Base-by-base conservation (phyloP, 345 rosid genomes). In the Camelina laxa region DNA sequence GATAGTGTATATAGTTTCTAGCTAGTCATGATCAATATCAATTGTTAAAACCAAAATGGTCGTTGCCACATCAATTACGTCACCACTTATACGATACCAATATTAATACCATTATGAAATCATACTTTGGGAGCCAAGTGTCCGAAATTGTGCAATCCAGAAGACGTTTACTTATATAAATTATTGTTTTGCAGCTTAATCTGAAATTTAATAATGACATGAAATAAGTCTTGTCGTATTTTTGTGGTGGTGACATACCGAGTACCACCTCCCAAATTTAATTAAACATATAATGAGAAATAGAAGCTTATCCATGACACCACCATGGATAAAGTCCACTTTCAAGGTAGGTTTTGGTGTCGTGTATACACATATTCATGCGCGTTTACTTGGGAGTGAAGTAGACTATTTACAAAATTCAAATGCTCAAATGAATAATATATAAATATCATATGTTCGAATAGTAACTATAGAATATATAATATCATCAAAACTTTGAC, bases 81-180 rank as follows among this genome's bases (percentile, higher is more conserved):
- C 57, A 45, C 48, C 36, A 14, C 57, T 31, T 30, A 19, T 70
- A 20, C 36, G 58, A 66, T 49, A 7, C 57, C 44, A 33, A 30
- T 65, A 19, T 65, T 17, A 33, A 33, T 33, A 33, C n/a, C 22
- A 47, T 6, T 47, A 47, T 70, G 48, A 21, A 3, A 36, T 49
- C 75, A 71, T 60, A 71, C 50, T n/a, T 27, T 31, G 2, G 65
- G 57, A 65, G 31, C 70, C 70, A 65, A 65, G 27, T 65, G 70
- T 65, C 70, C 14, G 3, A 6, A 65, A 4, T 3, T 31, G 2
- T 30, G 17, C 17, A 13, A 16, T 49, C 20, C 14, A 38, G 21
- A 72, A 27, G 69, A 38, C 39, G 20, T 16, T 60, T 60, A 39
- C 60, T n/a, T 22, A 2, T 50, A 51, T 50, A 61, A 17, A 15